Base-by-base conservation (phyloP, 805 yeast genomes). In the Ogataea angusta region DNA sequence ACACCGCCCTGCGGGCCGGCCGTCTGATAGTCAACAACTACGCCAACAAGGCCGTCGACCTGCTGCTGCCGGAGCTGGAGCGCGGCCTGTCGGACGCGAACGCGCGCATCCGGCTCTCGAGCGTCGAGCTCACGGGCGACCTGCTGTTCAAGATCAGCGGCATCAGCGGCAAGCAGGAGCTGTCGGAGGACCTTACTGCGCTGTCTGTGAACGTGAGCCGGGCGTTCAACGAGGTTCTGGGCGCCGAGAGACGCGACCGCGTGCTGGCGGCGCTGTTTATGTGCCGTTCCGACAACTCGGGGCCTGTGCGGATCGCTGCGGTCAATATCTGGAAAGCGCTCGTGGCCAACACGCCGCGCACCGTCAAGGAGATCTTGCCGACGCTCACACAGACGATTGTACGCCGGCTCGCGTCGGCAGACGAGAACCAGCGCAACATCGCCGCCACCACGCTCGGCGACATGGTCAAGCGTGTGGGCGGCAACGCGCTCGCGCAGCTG, bases 381-480 rank as follows among this genome's bases (percentile, higher is more conserved):
- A 72, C 88, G 5, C 76, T 93, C 49, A 85, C 93, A 5, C 75
- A 75, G 45, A 75, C 87, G 54, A 81, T 93, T 56, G 87, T 93
- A 44, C 77, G 82, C 51, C 76, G 88, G 56, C 72, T 93, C 61
- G 95, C 96, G 0, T 80, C 89, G n/a, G 59, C 82, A 7, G 90
- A 89, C 47, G 85, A 78, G 33, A 75, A 73, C 37, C 86, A 88
- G 57, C 80, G 96, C 59, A 73, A 77, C 7, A 91, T 87, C 60
- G 96, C 95, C 42, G 97, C 97, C 23, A 84, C 85, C 41, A 85
- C 98, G 0, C 73, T 93, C 47, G 97, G 97, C 53, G 99, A 93
- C 56, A 72, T 90, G 69, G 96, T 89, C 32, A 86, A 91, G 57
- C 77, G 99, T 57, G 96, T 89, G 42, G 97, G 97, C 46, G 79